Percentiles rank a stretch among this genome's conserved stretches.
These are phyloP conservation scores for Aschersonia sp. DNA, from an alignment of 2,329 filamentous ascomycete species.

Conservation along the genomic window DNA sequence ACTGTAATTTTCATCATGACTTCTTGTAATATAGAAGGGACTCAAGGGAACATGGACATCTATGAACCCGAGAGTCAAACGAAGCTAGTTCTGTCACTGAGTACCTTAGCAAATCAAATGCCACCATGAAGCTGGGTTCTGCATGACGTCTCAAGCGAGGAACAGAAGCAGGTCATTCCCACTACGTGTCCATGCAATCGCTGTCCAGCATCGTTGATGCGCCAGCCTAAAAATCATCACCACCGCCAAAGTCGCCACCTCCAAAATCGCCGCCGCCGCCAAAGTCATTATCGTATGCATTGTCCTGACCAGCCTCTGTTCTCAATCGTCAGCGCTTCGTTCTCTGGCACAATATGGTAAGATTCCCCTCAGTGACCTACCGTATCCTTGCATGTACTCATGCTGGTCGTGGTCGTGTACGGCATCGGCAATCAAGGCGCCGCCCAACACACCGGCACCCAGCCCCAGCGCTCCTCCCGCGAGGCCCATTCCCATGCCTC, in stretches of 20 bases:
- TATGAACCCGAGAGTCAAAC: no score
- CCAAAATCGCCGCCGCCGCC: conserved; percentile 10
- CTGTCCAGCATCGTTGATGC: not conserved
- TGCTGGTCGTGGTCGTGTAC: conserved; percentile 48
- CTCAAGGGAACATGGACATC: no score
- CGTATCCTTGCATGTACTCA: conserved; percentile 33
- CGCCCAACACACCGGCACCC: conserved; percentile 70
- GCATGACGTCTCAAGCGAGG: no score
- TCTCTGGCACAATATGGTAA: not conserved
- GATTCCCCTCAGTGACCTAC: conserved; percentile 13
- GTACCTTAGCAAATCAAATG: no score
- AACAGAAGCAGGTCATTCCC: not conserved
- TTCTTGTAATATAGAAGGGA: no score
- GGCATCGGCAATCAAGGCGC: conserved; percentile 54
- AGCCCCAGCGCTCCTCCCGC: conserved; percentile 65
- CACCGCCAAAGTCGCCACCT: conserved; percentile 7
- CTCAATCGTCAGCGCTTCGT: not conserved
- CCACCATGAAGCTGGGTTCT: no score
- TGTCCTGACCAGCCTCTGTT: conserved; percentile 16
- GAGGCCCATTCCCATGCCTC: conserved; percentile 40
- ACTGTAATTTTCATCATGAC: no score
- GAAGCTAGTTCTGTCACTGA: no score
- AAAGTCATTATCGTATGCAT: conserved; percentile 6
- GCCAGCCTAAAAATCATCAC: conserved; percentile 1
- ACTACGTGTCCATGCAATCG: not conserved